A percentile compares a stretch with the other conserved stretches of the same genome.
Conservation (phyloP, 2,329 filamentous ascomycete genomes). For the Clarireedia hainanense region DNA sequence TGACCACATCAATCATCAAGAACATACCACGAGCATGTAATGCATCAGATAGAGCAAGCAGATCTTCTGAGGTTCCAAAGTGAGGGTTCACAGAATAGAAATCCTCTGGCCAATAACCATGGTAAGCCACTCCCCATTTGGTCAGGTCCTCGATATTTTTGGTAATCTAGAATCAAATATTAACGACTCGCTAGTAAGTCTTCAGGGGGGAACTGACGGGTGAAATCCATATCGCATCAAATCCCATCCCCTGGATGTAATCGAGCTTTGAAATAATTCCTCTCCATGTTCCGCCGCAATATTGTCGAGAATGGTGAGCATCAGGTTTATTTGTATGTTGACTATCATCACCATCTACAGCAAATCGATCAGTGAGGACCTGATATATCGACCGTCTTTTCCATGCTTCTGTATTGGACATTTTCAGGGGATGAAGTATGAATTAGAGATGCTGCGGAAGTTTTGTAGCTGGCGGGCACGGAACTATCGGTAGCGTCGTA, state of each 20-base stretch:
- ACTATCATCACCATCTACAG: constrained; percentile 21
- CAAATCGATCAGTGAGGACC: constrained; percentile 35
- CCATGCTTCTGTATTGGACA: constrained; percentile 20
- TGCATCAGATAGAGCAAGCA: constrained; percentile 47
- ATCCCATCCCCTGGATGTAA: constrained; percentile 38
- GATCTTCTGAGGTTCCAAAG: constrained; percentile 51
- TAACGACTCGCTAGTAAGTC: not conserved
- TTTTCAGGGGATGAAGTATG: not conserved
- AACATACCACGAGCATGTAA: constrained; percentile 46
- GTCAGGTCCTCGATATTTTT: constrained; percentile 29
- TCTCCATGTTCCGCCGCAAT: constrained; percentile 39
- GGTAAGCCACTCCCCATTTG: constrained; percentile 32
- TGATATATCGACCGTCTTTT: constrained; percentile 34
- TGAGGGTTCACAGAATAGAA: constrained; percentile 45
- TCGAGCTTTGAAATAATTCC: constrained; percentile 39
- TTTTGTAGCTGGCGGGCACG: too few relatives aligned
- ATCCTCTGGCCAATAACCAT: constrained; percentile 38
- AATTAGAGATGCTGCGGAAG: too few relatives aligned
- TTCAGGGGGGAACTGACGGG: not conserved
- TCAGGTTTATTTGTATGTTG: not conserved
- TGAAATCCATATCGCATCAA: constrained; percentile 20
- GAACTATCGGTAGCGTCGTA: too few relatives aligned
- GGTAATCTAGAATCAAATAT: not conserved
- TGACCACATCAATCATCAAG: constrained; percentile 39
- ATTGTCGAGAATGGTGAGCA: constrained; percentile 15